Conservation (phyloP, 2,329 filamentous ascomycete species). For the Penicillium olsonii region DNA sequence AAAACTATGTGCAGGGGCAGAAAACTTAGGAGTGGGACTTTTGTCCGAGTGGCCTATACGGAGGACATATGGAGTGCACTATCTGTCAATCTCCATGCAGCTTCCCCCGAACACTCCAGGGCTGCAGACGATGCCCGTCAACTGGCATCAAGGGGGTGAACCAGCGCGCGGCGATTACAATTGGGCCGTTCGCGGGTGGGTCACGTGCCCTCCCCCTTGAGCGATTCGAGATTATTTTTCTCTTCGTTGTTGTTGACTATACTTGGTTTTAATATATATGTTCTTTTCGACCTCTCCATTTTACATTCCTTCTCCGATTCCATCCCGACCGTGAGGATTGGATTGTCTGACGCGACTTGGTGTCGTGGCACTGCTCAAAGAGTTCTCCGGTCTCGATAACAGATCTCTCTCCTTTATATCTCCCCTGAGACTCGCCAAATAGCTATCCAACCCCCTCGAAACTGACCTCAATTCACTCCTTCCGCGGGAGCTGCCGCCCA, state of each 20-base stretch:
- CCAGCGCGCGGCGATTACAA: neutral
- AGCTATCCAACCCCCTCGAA: neutral
- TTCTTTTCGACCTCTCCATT: neutral
- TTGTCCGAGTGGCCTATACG: too few species aligned
- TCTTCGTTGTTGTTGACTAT: neutral
- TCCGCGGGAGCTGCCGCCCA: slow-evolving; percentile 11
- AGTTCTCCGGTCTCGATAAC: slow-evolving; percentile 6
- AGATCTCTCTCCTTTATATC: neutral
- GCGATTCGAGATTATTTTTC: neutral
- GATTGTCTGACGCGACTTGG: slow-evolving; percentile 1
- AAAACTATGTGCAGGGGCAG: too few species aligned
- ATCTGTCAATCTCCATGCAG: too few species aligned
- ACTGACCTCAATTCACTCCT: slow-evolving; percentile 7
- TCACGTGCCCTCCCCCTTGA: slow-evolving; percentile 9
- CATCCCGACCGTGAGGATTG: neutral
- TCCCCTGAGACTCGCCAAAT: neutral
- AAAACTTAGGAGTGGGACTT: too few species aligned
- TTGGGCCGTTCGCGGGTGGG: slow-evolving; percentile 4
- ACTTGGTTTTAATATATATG: slow-evolving; percentile 1
- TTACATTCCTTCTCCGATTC: neutral
- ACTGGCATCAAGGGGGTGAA: neutral
- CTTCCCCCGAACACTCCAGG: neutral
- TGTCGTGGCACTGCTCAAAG: slow-evolving; percentile 5
- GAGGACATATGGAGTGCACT: too few species aligned
- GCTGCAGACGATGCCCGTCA: too few species aligned